A percentile compares a stretch with the other conserved stretches of the same genome.
Evolutionary conservation across 2,329 filamentous ascomycete species (phyloP).

Genomic region (Neurospora sp.): DNA sequence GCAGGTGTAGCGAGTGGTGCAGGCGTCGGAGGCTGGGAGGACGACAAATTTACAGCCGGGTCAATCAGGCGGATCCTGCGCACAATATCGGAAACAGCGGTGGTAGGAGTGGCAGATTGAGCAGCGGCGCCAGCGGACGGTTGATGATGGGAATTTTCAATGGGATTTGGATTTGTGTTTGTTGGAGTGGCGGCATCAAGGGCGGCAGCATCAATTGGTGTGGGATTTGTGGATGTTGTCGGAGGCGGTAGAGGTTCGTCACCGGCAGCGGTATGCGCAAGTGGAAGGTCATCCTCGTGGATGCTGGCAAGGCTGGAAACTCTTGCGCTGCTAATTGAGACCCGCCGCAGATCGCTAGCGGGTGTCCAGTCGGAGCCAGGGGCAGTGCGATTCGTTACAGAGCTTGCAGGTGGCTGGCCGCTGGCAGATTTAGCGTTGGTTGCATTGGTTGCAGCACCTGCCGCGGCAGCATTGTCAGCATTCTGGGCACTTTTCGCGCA

Average conservation of each 20-base stretch:
- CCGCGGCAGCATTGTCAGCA: constrained; percentile 4
- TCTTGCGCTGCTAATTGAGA: background rate
- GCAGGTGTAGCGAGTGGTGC: constrained; percentile 1
- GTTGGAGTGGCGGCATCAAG: background rate
- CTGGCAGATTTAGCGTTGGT: background rate
- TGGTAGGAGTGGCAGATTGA: constrained; percentile 4
- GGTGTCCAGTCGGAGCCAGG: background rate
- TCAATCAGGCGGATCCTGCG: constrained; percentile 9
- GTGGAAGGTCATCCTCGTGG: background rate
- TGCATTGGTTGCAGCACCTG: background rate
- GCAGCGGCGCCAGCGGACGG: background rate
- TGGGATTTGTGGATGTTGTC: background rate
- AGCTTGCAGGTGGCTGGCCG: background rate
- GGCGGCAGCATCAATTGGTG: background rate
- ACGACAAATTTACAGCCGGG: constrained; percentile 4
- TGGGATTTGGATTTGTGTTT: background rate
- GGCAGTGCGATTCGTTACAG: background rate
- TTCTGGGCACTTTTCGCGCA: background rate
- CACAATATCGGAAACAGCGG: constrained; percentile 5
- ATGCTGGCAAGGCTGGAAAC: background rate
- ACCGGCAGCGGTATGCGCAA: background rate
- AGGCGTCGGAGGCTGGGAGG: background rate
- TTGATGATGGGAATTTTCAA: background rate
- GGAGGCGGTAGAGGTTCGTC: background rate
- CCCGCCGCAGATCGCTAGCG: background rate